phyloP scores from a whole-genome alignment of 2,329 filamentous ascomycete species.

The Botrytis cinerea region DNA sequence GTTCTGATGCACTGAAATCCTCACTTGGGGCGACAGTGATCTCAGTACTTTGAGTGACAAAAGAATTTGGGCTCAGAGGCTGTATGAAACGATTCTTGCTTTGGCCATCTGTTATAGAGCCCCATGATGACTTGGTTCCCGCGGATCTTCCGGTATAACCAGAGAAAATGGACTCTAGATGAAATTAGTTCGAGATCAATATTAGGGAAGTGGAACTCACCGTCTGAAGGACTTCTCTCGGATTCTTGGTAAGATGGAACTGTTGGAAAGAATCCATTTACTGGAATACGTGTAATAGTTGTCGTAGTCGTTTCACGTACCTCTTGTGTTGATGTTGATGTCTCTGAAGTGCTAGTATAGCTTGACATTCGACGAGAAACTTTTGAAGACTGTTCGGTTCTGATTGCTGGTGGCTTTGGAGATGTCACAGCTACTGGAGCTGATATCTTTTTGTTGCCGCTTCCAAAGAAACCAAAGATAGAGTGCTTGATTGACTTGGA shows the following conservation, averaged over 20 bases:
- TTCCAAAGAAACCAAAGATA: constrained; percentile 39
- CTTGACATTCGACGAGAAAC: constrained; percentile 28
- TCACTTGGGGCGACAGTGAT: constrained; percentile 43
- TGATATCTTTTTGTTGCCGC: constrained; percentile 37
- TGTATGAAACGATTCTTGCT: constrained; percentile 42
- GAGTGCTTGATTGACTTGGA: constrained; percentile 24
- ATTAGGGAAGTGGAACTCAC: constrained; percentile 24
- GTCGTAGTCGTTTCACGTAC: constrained; percentile 24
- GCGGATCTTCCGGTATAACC: constrained; percentile 47
- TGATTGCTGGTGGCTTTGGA: constrained; percentile 20
- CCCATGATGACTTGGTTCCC: constrained; percentile 43
- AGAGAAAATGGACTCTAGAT: constrained; percentile 50
- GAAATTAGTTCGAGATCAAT: constrained; percentile 27
- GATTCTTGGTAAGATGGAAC: constrained; percentile 25
- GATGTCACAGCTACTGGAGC: constrained; percentile 1
- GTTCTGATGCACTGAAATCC: constrained; percentile 40
- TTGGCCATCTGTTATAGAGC: constrained; percentile 39
- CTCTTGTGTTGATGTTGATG: constrained; percentile 24
- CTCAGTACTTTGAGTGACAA: constrained; percentile 47
- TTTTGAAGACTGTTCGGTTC: constrained; percentile 24
- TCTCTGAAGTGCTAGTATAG: constrained; percentile 30
- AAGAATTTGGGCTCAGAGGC: constrained; percentile 47
- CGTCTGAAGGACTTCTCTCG: constrained; percentile 31
- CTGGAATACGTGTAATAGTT: constrained; percentile 25
- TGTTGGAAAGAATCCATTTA: constrained; percentile 24